Evolutionary conservation across 257 asterid genomes (phyloP).

Genomic region (Fraxinus anomala): DNA sequence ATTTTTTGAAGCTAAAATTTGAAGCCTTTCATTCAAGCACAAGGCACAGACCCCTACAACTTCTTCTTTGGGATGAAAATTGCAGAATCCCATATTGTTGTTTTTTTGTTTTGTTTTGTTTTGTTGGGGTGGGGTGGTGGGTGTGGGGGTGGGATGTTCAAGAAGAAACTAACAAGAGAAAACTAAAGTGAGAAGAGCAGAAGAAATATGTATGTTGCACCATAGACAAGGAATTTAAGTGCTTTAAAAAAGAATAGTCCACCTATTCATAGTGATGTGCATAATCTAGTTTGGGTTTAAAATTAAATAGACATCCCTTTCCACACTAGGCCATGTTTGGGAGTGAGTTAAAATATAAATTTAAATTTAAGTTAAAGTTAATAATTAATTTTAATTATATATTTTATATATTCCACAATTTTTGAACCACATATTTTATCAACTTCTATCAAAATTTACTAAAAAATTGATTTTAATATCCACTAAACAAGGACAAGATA

Average conservation of each 20-base stretch:
- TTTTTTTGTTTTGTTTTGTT: background rate
- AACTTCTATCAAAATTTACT: no score
- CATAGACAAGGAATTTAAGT: constrained; percentile 24
- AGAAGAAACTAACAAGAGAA: constrained; percentile 10
- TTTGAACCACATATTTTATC: no score
- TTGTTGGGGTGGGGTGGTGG: background rate
- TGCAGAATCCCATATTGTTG: constrained; percentile 39
- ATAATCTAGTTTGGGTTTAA: constrained; percentile 19
- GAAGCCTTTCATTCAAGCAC: constrained; percentile 75
- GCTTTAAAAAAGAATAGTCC: constrained; percentile 33
- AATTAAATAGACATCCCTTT: no score
- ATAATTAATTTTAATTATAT: no score
- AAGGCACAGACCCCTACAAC: constrained; percentile 75
- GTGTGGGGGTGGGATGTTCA: background rate
- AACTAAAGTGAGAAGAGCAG: constrained; percentile 14
- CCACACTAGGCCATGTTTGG: no score
- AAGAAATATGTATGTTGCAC: background rate
- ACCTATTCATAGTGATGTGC: constrained; percentile 37
- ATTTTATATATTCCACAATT: no score
- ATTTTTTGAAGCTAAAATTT: constrained; percentile 47
- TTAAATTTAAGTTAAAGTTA: no score
- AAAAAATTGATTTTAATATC: no score
- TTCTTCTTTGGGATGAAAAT: constrained; percentile 59
- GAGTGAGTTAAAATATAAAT: no score
- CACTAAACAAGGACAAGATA: no score